Percentiles rank a stretch among this genome's conserved stretches.
These are phyloP conservation scores for Petrea volubilis DNA, from an alignment of 257 asterid species.

Conservation along the genomic window DNA sequence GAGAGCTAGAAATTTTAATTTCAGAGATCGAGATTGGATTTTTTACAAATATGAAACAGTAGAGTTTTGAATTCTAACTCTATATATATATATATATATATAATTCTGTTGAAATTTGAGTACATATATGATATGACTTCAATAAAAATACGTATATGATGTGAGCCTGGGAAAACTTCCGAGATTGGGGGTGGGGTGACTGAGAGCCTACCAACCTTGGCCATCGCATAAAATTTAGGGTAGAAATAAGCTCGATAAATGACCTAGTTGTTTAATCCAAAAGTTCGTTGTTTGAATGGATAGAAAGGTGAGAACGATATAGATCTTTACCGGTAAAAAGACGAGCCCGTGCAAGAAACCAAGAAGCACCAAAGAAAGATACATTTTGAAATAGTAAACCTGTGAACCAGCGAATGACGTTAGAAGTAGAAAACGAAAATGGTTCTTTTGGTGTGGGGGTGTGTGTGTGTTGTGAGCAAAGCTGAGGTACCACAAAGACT, in stretches of 20 bases:
- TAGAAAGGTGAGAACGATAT: background rate
- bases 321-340: conserved; percentile 77
- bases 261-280: background rate
- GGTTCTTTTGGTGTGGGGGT: background rate
- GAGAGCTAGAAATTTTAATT: no score
- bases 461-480: background rate
- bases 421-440: background rate
- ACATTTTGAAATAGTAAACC: conserved; percentile 97
- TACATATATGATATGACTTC: no score
- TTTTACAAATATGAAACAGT: no score
- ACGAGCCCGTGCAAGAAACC: conserved; percentile 92
- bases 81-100: no score
- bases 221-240: background rate
- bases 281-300: background rate
- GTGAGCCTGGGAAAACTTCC: no score
- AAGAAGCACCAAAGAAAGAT: conserved; percentile 84
- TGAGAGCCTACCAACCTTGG: no score
- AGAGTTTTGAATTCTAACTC: no score
- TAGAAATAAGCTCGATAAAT: background rate
- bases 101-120: no score
- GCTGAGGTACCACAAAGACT: conserved; percentile 79
- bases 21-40: no score
- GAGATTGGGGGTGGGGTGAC: no score
- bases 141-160: no score
- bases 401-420: conserved; percentile 31